phyloP scores from a whole-genome alignment of 2,329 filamentous ascomycete species.

The Ophiocordyceps camponoti-rufipedis region DNA sequence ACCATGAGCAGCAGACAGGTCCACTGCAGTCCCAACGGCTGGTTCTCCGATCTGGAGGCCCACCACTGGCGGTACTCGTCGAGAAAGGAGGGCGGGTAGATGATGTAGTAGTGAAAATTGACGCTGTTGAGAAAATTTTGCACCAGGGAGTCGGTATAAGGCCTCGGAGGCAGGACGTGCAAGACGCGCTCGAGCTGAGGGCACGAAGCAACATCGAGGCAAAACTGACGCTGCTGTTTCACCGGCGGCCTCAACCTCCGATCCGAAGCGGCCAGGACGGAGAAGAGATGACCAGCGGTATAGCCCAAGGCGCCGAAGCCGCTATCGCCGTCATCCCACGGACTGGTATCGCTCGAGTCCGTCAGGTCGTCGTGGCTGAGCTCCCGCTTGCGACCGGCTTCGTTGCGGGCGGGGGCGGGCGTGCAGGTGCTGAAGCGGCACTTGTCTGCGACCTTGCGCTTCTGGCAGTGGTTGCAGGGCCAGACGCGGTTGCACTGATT shows the following conservation, averaged over 20 bases:
- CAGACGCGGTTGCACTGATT: slow-evolving; percentile 16
- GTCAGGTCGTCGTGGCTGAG: slow-evolving; percentile 4
- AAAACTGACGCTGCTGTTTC: slow-evolving; percentile 6
- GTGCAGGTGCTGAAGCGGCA: slow-evolving; percentile 9
- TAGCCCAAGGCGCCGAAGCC: slow-evolving; percentile 18
- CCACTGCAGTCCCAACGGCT: slow-evolving; percentile 10
- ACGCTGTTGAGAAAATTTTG: slow-evolving; percentile 11
- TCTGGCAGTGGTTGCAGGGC: slow-evolving; percentile 14
- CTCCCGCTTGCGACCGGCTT: background rate
- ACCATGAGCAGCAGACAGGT: slow-evolving; percentile 12
- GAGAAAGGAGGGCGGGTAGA: slow-evolving; percentile 11
- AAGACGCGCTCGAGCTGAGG: slow-evolving; percentile 14
- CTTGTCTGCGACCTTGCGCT: slow-evolving; percentile 11
- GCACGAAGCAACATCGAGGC: slow-evolving; percentile 6
- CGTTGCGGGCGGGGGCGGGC: background rate
- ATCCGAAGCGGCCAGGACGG: slow-evolving; percentile 9
- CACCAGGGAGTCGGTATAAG: slow-evolving; percentile 13
- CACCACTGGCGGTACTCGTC: slow-evolving; percentile 14
- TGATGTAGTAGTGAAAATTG: slow-evolving; percentile 16
- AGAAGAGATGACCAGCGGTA: slow-evolving; percentile 14
- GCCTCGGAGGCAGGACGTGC: slow-evolving; percentile 12
- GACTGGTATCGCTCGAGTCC: slow-evolving; percentile 6
- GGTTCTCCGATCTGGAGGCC: slow-evolving; percentile 5
- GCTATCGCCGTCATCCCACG: slow-evolving; percentile 9
- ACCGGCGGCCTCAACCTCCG: slow-evolving; percentile 5